These are phyloP conservation scores for Globisporangium echinulatum DNA, from an alignment of 352 stramenopile species.

Conservation along the genomic window DNA sequence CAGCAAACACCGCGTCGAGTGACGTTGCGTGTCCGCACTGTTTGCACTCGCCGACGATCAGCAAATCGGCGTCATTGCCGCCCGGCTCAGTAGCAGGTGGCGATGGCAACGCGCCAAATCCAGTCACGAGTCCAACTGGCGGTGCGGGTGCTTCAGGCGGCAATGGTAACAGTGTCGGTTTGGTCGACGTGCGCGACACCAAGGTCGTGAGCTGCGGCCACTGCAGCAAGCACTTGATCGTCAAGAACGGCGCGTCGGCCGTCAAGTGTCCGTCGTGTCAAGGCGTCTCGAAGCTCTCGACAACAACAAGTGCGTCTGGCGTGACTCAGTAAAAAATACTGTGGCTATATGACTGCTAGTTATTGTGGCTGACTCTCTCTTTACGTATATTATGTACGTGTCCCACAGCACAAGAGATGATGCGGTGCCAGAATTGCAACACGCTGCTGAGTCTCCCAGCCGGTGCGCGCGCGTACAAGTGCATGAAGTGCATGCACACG, in stretches of 20 bases:
- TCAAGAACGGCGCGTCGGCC: constrained; percentile 66
- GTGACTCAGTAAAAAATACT: not conserved
- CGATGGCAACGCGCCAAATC: too few species aligned
- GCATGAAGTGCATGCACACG: constrained; percentile 84
- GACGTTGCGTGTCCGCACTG: constrained; percentile 73
- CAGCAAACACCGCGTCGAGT: constrained; percentile 24
- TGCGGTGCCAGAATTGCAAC: constrained; percentile 84
- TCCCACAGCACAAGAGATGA: constrained; percentile 70
- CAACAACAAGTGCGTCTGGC: constrained; percentile 63
- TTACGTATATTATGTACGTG: constrained; percentile 1
- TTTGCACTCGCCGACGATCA: constrained; percentile 43
- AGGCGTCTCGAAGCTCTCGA: constrained; percentile 76
- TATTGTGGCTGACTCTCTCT: constrained; percentile 1
- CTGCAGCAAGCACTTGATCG: constrained; percentile 79
- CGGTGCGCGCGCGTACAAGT: constrained; percentile 84
- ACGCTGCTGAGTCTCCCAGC: constrained; percentile 75
- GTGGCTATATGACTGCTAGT: not conserved
- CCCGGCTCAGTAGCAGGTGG: not conserved
- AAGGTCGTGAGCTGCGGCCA: constrained; percentile 84
- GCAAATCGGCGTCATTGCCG: constrained; percentile 20
- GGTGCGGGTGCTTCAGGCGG: not conserved
- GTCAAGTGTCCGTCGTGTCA: constrained; percentile 81
- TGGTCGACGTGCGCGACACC: constrained; percentile 56
- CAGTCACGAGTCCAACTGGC: not conserved
- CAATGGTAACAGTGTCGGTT: too few species aligned